Conservation (phyloP, 2,329 filamentous ascomycete species). For the Lojkania enalia region DNA sequence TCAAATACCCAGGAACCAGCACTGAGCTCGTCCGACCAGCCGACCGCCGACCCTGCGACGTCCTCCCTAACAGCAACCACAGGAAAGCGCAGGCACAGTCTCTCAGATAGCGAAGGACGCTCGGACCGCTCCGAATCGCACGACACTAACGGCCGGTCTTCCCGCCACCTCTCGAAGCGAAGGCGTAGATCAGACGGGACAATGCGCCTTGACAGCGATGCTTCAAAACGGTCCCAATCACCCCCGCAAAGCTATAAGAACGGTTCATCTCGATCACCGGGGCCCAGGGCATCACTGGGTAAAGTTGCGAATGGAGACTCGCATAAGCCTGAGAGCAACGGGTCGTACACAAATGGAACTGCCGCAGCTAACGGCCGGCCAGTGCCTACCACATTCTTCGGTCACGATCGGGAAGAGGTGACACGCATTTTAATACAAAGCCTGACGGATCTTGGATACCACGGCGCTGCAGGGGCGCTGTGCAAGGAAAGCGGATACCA, state of each 20-base stretch:
- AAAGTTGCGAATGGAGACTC: conserved; percentile 48
- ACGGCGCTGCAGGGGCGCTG: conserved; percentile 72
- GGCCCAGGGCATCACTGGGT: conserved; percentile 36
- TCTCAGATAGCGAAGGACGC: conserved; percentile 33
- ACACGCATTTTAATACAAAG: conserved; percentile 92
- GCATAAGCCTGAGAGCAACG: conserved; percentile 48
- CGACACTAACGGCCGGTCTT: conserved; percentile 32
- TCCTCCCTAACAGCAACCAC: conserved; percentile 17
- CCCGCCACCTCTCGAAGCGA: conserved; percentile 47
- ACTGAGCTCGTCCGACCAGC: conserved; percentile 17
- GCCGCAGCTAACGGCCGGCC: conserved; percentile 36
- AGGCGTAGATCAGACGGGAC: conserved; percentile 46
- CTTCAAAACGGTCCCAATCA: conserved; percentile 44
- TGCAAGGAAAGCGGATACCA: conserved; percentile 83
- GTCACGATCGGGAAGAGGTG: conserved; percentile 89
- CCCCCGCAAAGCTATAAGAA: conserved; percentile 44
- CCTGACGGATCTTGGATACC: conserved; percentile 84
- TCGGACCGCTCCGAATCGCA: conserved; percentile 23
- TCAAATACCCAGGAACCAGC: conserved; percentile 24
- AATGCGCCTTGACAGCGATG: conserved; percentile 50
- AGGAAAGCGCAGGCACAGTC: conserved; percentile 40
- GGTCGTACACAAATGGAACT: conserved; percentile 48
- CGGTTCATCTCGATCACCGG: conserved; percentile 43
- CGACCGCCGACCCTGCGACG: conserved; percentile 19
- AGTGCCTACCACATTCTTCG: conserved; percentile 64